Evolutionary conservation across 345 rosid genomes (phyloP).

Genomic region (Salix koriyanagi): DNA sequence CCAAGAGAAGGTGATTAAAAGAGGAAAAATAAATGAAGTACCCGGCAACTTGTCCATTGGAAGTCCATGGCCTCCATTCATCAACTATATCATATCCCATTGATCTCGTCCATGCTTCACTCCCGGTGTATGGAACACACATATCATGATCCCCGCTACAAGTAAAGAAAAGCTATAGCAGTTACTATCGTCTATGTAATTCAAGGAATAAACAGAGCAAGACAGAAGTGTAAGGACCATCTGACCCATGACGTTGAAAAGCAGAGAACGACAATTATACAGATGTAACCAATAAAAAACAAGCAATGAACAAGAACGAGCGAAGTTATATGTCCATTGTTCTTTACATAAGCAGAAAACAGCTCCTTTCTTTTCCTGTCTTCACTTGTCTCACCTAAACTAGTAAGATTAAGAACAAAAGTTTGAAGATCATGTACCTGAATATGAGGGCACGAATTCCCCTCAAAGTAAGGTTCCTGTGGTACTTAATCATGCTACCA

Average conservation of each 20-base stretch:
- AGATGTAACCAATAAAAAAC: too few species aligned
- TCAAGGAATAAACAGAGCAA: neutral
- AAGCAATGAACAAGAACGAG: too few species aligned
- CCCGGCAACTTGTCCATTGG: conserved; percentile 70
- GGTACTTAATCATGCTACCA: conserved; percentile 82
- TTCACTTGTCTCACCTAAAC: too few species aligned
- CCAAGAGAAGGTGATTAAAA: neutral
- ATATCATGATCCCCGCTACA: conserved; percentile 90
- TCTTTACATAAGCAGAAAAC: neutral
- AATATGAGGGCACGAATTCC: conserved; percentile 76
- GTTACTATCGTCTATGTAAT: neutral
- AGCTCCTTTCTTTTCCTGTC: neutral
- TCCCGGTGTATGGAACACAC: conserved; percentile 91
- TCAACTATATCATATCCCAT: conserved; percentile 66
- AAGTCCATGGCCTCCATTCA: conserved; percentile 85
- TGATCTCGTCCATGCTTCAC: conserved; percentile 85
- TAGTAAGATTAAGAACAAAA: neutral
- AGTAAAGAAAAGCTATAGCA: neutral
- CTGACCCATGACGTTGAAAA: neutral
- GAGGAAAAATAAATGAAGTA: conserved; percentile 18
- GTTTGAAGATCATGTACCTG: conserved; percentile 43
- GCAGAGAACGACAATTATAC: neutral
- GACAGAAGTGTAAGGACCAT: neutral
- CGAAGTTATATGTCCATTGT: neutral
- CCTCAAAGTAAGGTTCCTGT: conserved; percentile 67